phyloP scores from a whole-genome alignment of 345 rosid genomes.

The Boechera divaricarpa region DNA sequence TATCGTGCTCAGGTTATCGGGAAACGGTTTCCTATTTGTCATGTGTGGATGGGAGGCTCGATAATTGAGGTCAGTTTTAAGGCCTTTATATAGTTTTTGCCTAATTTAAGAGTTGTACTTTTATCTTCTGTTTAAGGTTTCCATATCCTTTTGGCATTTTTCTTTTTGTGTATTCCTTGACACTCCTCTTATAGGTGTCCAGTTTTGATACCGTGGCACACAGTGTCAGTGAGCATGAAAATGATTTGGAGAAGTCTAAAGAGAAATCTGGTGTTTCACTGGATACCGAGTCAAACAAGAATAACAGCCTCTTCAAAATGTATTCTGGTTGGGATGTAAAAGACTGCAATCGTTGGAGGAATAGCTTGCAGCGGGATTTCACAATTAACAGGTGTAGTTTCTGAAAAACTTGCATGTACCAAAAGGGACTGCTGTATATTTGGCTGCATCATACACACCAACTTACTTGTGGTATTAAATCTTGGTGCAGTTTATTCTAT shows the following conservation, averaged over 20 bases:
- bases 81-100: neutral
- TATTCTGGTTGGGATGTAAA: constrained; percentile 52
- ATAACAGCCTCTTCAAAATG: constrained; percentile 37
- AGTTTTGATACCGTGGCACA: constrained; percentile 77
- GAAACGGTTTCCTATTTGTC: constrained; percentile 80
- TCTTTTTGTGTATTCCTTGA: neutral
- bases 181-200: constrained; percentile 63
- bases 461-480: constrained; percentile 28
- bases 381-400: constrained; percentile 81
- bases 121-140: constrained; percentile 13
- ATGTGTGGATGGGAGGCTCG: constrained; percentile 62
- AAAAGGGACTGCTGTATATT: neutral
- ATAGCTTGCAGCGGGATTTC: constrained; percentile 85
- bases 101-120: neutral
- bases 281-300: constrained; percentile 49
- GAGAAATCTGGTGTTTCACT: neutral
- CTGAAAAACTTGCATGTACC: constrained; percentile 4
- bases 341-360: constrained; percentile 74
- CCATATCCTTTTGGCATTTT: neutral
- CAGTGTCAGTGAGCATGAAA: constrained; percentile 27
- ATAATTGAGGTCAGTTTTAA: constrained; percentile 66
- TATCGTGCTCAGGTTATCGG: constrained; percentile 66
- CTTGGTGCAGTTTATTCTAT: constrained; percentile 44
- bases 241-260: constrained; percentile 30
- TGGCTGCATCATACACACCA: constrained; percentile 5